Percentiles rank a stretch among this genome's conserved stretches.
These are phyloP conservation scores for Fusarium staphyleae DNA, from an alignment of 2,329 filamentous ascomycete species.

Conservation along the genomic window DNA sequence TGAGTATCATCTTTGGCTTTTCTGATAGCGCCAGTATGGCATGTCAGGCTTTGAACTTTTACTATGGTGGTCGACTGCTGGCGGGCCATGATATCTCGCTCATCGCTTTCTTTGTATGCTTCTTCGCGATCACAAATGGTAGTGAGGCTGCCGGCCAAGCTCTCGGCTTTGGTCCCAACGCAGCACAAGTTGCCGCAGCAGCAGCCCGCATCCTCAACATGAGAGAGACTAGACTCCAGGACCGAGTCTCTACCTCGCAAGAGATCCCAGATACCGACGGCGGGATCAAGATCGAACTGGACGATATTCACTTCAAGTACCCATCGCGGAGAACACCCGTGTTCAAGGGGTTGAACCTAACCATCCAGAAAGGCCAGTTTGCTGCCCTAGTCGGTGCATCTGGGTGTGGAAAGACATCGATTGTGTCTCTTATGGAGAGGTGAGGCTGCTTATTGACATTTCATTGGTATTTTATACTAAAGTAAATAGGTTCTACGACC, in stretches of 20 bases:
- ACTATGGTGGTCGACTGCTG: slow-evolving; percentile 70
- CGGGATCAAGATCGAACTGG: slow-evolving; percentile 64
- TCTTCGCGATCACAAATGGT: slow-evolving; percentile 72
- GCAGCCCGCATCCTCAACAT: slow-evolving; percentile 66
- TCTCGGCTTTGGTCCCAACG: slow-evolving; percentile 72
- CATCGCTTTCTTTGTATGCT: slow-evolving; percentile 62
- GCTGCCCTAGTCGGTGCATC: slow-evolving; percentile 74
- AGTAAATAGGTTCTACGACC: slow-evolving; percentile 69
- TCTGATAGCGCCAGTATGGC: slow-evolving; percentile 71
- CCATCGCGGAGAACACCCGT: slow-evolving; percentile 64
- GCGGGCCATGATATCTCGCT: slow-evolving; percentile 56
- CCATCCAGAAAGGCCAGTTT: slow-evolving; percentile 72
- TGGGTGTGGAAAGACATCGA: slow-evolving; percentile 76
- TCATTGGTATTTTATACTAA: slow-evolving; percentile 3
- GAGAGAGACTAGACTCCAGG: slow-evolving; percentile 52
- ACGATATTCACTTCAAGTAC: slow-evolving; percentile 66
- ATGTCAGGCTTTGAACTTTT: slow-evolving; percentile 70
- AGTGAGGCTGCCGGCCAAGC: slow-evolving; percentile 45
- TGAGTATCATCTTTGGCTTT: slow-evolving; percentile 71
- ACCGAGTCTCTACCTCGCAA: slow-evolving; percentile 42
- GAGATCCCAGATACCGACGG: slow-evolving; percentile 55
- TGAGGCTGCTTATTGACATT: slow-evolving; percentile 6
- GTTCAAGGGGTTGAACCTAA: slow-evolving; percentile 68
- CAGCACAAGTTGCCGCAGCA: slow-evolving; percentile 64
- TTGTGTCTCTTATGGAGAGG: slow-evolving; percentile 68